Conservation (phyloP, 78 protist genomes). For the Dictyostelium capitatum region DNA sequence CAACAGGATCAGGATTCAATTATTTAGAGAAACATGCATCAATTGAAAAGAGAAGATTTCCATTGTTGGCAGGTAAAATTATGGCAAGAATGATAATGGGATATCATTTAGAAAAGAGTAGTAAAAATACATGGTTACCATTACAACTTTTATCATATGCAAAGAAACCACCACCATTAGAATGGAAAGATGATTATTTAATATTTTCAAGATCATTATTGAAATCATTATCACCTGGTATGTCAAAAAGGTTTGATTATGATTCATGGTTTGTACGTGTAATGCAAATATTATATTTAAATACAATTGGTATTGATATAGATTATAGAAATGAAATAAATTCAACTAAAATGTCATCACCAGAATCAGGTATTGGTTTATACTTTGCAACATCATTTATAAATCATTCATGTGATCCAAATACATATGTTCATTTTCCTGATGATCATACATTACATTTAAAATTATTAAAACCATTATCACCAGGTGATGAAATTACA, state of each 20-base stretch:
- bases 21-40: constrained; percentile 12
- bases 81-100: constrained; percentile 45
- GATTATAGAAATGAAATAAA: background rate
- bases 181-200: constrained; percentile 75
- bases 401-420: constrained; percentile 72
- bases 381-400: constrained; percentile 48
- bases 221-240: background rate
- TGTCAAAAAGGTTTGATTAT: constrained; percentile 35
- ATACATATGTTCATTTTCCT: constrained; percentile 45
- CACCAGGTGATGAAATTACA: constrained; percentile 53
- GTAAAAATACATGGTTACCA: constrained; percentile 34
- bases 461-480: constrained; percentile 3
- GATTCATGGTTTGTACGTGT: constrained; percentile 61
- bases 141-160: constrained; percentile 71
- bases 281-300: constrained; percentile 59
- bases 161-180: constrained; percentile 71
- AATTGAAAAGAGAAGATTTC: constrained; percentile 71
- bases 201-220: constrained; percentile 28
- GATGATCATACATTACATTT: constrained; percentile 14
- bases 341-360: constrained; percentile 23
- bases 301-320: constrained; percentile 67
- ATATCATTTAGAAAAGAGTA: constrained; percentile 37
- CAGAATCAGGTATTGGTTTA: constrained; percentile 62
- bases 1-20: constrained; percentile 13
- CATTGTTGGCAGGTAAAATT: constrained; percentile 52